Percentiles rank a stretch among this genome's conserved stretches.
These are phyloP conservation scores for Setaria viridis DNA, from an alignment of 202 grass and related monocot species.

Conservation along the genomic window DNA sequence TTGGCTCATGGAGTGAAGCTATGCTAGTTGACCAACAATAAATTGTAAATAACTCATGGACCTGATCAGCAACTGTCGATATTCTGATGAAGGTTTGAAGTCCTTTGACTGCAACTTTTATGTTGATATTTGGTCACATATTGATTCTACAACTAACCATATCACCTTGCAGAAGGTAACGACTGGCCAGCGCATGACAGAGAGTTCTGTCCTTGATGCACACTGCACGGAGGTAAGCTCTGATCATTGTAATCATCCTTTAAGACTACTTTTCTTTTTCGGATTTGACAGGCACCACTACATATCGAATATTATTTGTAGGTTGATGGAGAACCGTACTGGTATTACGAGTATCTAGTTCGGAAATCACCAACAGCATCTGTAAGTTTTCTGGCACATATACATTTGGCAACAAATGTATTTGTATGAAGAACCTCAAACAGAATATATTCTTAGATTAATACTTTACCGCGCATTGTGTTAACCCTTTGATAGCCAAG, in stretches of 20 bases:
- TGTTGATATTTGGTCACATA: constrained; percentile 12
- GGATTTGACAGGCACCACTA: neutral
- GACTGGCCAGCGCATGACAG: constrained; percentile 70
- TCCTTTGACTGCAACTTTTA: neutral
- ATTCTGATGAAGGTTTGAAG: constrained; percentile 1
- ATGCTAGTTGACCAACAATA: neutral
- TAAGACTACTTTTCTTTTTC: constrained; percentile 18
- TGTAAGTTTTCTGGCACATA: constrained; percentile 63
- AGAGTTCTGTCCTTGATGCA: constrained; percentile 98
- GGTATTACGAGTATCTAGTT: constrained; percentile 98
- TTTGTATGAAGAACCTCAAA: neutral
- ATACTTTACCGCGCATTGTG: constrained; percentile 10
- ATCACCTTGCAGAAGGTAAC: constrained; percentile 73
- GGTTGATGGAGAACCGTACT: constrained; percentile 85
- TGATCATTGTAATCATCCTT: constrained; percentile 28
- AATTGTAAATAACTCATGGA: neutral
- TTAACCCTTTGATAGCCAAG: neutral
- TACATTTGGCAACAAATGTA: constrained; percentile 37
- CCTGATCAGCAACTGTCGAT: neutral
- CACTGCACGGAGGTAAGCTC: constrained; percentile 68
- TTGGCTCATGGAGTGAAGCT: neutral
- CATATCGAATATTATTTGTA: constrained; percentile 49
- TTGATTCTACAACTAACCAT: constrained; percentile 8
- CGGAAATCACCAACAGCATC: constrained; percentile 87
- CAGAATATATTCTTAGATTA: constrained; percentile 14